These are phyloP conservation scores for Leishmania aethiopica DNA, from an alignment of 208 protist genomes.

Conservation along the genomic window DNA sequence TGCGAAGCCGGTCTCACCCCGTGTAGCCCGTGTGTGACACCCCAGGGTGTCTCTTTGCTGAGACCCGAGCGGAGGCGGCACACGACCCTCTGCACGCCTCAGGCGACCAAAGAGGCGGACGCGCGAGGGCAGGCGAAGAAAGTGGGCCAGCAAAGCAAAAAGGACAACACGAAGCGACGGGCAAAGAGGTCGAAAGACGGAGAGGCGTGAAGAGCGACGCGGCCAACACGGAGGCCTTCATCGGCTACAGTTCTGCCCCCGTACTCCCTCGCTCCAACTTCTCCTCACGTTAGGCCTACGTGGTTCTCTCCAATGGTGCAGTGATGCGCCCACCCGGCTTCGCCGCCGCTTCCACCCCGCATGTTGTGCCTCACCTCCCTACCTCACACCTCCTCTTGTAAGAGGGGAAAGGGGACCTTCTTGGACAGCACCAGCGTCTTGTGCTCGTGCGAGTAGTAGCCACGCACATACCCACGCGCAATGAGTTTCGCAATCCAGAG, in stretches of 20 bases:
- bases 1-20: background rate
- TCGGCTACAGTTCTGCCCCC: background rate
- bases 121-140: background rate
- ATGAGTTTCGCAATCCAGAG: conserved; percentile 78
- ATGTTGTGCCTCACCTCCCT: too few relatives aligned
- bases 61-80: background rate
- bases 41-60: background rate
- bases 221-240: background rate
- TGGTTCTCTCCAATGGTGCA: background rate
- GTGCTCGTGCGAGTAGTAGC: conserved; percentile 86
- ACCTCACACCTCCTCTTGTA: conserved; percentile 17
- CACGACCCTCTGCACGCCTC: too few relatives aligned
- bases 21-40: background rate
- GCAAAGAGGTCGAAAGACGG: background rate
- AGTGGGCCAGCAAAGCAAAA: background rate
- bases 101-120: background rate
- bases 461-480: conserved; percentile 61
- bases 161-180: background rate
- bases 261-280: background rate
- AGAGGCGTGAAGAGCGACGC: background rate
- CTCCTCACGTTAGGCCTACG: background rate
- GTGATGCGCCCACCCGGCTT: background rate
- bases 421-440: conserved; percentile 81
- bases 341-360: background rate
- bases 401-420: conserved; percentile 63